Base-by-base conservation (phyloP, 2,329 filamentous ascomycete species). In the Colletotrichum coccodes region DNA sequence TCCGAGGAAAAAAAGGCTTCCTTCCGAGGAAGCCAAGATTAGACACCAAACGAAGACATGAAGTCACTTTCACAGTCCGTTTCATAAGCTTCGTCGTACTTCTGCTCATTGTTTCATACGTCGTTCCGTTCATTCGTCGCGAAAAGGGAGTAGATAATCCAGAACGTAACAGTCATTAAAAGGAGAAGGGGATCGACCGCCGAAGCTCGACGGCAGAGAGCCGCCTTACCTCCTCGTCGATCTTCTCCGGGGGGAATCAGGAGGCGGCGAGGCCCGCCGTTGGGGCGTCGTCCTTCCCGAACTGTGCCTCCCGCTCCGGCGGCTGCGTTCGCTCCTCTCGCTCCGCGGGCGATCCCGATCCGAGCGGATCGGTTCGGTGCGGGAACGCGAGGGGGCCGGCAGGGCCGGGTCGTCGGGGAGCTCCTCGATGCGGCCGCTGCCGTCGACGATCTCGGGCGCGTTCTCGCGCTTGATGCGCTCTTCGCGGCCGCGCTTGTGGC, bases 401-500 rank as follows among this genome's bases (percentile, higher is more conserved):
- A 85, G 76, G 34, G 78, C 73, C 44, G 80, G 82, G 65, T 87
- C 84, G 61, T 87, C 85, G 0, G 84, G 81, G 7, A 86, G 79
- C 73, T 87, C 85, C 73, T 87, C 84, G 49, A 86, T 79, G 28
- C 84, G 79, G 32, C 78, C 73, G 64, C 76, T 75, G 14, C 78
- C 83, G 30, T 83, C 80, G 40, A 83, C 72, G 16, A 74, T 70
- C 23, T 73, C 74, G 12, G 76, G 79, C 1, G 78, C 73, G 60
- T 81, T 82, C 75, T 89, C 86, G 58, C 79, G 89, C 76, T 92
- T 91, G 14, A 98, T 87, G 58, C 96, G 89, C 7, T 90, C 91
- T 82, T 99, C 95, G 50, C 90, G 90, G 44, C 96, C 96, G 61
- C 96, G 92, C 84, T 98, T 98, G 81, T 98, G 92, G 82, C 95